Evolutionary conservation across 768 basidiomycete genomes (phyloP), one percentile per base, ranked within the genome.

Genomic region (Psilocybe tampanensis): DNA sequence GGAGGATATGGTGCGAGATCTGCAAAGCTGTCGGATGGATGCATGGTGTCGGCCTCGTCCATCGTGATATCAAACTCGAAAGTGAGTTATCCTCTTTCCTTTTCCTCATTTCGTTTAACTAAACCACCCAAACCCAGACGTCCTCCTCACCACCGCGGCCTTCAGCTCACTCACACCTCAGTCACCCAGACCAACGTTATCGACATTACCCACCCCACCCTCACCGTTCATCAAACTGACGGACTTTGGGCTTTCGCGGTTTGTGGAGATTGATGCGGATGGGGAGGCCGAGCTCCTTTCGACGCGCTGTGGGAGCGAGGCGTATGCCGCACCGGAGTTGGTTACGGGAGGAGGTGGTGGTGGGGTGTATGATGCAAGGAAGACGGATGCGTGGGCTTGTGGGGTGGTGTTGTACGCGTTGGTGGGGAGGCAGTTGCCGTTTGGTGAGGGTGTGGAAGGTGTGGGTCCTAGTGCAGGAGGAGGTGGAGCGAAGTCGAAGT

Each of bases 51-150:
- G 87, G 86, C 1, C 79, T 95, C 39, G 93, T 96, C 1, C 94
- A 96, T 70, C 81, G 94, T 3, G 94, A 95, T 72, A 86, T 96
- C 74, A 96, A 96, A 74, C 84, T 89, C n/a, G 87, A 89, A 70
- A 88, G 86, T 86, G 56, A 45, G 84, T 54, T 18, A 33, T n/a
- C 44, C 41, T n/a, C 11, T 13, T 17, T 44, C 18, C 17, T 39
- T 22, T 19, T 47, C 29, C 9, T 29, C 22, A 39, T 36, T 45
- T 42, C 55, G 52, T 24, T 60, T 26, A 18, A n/a, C n/a, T n/a
- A n/a, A n/a, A n/a, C 44, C 52, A 23, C 34, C 12, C n/a, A 12
- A 9, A 26, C 29, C 21, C 67, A 93, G 90, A 93, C 67, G 89
- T 94, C 64, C 81, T 94, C 45, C 78, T 94, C 44, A 90, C 90